These are phyloP conservation scores for Yarrowia sp. DNA, from an alignment of 805 yeast species.

Conservation along the genomic window DNA sequence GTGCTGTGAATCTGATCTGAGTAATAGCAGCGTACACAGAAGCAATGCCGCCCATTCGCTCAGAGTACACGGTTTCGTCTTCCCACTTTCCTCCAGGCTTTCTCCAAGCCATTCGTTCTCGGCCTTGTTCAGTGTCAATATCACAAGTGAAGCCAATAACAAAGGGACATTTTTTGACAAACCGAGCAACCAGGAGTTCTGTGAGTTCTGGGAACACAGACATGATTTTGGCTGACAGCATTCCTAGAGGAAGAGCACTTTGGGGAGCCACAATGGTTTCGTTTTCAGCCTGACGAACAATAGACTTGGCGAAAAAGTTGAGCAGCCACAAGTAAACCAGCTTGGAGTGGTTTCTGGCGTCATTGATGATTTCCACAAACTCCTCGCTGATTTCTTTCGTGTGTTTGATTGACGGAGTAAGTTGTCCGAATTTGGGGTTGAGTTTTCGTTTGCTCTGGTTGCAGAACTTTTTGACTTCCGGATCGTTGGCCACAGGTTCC, in stretches of 20 bases:
- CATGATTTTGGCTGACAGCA: constrained; percentile 55
- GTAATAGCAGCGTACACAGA: constrained; percentile 77
- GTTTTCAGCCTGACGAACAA: constrained; percentile 87
- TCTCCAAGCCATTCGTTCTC: constrained; percentile 85
- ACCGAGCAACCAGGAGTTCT: constrained; percentile 65
- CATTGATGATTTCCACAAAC: constrained; percentile 48
- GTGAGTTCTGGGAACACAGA: constrained; percentile 50
- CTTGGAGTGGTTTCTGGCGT: constrained; percentile 45
- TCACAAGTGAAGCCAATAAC: constrained; percentile 77
- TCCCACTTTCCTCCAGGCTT: constrained; percentile 45
- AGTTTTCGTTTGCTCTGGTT: constrained; percentile 63
- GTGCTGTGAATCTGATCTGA: constrained; percentile 41
- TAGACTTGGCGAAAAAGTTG: constrained; percentile 78
- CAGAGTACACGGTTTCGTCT: constrained; percentile 68
- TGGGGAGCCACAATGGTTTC: constrained; percentile 79
- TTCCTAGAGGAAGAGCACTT: constrained; percentile 76
- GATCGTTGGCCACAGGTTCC: constrained; percentile 45
- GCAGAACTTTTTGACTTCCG: constrained; percentile 8
- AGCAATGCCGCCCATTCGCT: constrained; percentile 80
- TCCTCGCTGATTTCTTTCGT: constrained; percentile 46
- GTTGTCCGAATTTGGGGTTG: constrained; percentile 88
- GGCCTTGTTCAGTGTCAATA: constrained; percentile 77
- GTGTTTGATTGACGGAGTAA: constrained; percentile 68
- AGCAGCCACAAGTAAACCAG: constrained; percentile 68
- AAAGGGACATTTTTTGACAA: constrained; percentile 87